Evolutionary conservation across 306 rosid species (phyloP).

Genomic region (Casuarina glauca): DNA sequence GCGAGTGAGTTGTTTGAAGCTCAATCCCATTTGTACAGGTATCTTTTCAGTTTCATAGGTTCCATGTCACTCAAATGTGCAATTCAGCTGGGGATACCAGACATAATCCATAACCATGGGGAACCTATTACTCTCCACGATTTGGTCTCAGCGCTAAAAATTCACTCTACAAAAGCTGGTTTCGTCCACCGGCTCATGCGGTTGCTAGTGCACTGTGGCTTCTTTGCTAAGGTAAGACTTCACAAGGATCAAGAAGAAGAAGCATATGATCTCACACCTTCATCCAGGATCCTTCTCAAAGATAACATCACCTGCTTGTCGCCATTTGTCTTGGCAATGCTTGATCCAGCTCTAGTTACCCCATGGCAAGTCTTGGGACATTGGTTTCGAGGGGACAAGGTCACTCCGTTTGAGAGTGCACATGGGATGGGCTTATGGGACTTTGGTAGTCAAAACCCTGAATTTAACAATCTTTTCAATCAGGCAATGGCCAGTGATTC

Average conservation of each 20-base stretch:
- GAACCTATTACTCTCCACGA: conserved; percentile 20
- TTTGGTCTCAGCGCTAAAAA: conserved; percentile 37
- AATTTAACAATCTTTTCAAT: conserved; percentile 14
- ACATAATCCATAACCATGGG: no score
- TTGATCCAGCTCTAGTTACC: conserved; percentile 20
- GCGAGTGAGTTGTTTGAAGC: no score
- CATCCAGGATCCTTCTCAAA: conserved; percentile 49
- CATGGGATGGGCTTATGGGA: conserved; percentile 40
- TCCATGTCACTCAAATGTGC: no score
- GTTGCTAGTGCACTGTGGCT: conserved; percentile 40
- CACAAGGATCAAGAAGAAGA: conserved; percentile 13
- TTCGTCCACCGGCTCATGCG: conserved; percentile 35
- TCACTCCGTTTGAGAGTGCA: conserved; percentile 29
- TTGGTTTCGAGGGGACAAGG: conserved; percentile 33
- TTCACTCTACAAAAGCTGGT: conserved; percentile 31
- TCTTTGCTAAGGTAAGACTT: conserved; percentile 27
- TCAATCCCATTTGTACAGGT: no score
- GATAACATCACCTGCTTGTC: conserved; percentile 24
- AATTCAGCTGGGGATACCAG: no score
- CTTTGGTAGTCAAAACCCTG: conserved; percentile 22
- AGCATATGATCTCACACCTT: conserved; percentile 41
- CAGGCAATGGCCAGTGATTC: conserved; percentile 51
- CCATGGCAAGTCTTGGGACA: conserved; percentile 35
- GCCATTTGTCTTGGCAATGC: not conserved
- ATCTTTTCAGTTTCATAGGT: no score